Evolutionary conservation across 2,329 filamentous ascomycete species (phyloP), one percentile per base, ranked within the genome.

Genomic region (Colletotrichum sp.): DNA sequence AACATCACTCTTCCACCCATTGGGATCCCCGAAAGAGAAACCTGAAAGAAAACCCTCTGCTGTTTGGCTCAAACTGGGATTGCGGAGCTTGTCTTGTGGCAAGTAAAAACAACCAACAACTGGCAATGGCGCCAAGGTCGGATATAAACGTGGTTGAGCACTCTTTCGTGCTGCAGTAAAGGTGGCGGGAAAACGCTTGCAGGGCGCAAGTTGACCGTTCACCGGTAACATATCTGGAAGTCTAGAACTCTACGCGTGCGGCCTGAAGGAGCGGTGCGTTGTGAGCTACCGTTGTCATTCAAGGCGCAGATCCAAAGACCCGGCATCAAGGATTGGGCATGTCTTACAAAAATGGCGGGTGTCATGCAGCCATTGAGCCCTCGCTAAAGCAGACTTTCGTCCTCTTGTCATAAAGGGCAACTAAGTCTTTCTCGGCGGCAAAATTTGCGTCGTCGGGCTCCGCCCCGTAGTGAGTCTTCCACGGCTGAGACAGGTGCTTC

Each of bases 161-260:
- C 14, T 36, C 12, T 34, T 2, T 56, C 4, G 52, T 56, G 52
- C 9, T 2, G 52, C 30, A 30, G 30, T 30, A 30, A 30, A 30
- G 30, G 3, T 30, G 30, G 30, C 4, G 30, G 10, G 30, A 4
- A 32, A 32, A 32, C 30, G 30, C 4, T 32, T 4, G 30, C 4
- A 12, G 30, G 10, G 30, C 1, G 4, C 30, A 32, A 5, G 30
- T 4, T 32, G 10, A 12, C 2, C 10, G 30, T 32, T 32, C 10
- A 12, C 30, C 30, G 4, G 4, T 12, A 32, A 32, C 30, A 4
- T 32, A 32, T 32, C 9, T 32, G 30, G 30, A 32, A 18, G 48
- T 13, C 21, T 55, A 0, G 10, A 5, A 1, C 1, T 55, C 0
- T 55, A 0, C n/a, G n/a, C 21, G 21, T 0, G 18, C 48, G 48